Evolutionary conservation across 139 green algal species (phyloP), one percentile per base, ranked within the genome.

Genomic region (Chlorella sp.): DNA sequence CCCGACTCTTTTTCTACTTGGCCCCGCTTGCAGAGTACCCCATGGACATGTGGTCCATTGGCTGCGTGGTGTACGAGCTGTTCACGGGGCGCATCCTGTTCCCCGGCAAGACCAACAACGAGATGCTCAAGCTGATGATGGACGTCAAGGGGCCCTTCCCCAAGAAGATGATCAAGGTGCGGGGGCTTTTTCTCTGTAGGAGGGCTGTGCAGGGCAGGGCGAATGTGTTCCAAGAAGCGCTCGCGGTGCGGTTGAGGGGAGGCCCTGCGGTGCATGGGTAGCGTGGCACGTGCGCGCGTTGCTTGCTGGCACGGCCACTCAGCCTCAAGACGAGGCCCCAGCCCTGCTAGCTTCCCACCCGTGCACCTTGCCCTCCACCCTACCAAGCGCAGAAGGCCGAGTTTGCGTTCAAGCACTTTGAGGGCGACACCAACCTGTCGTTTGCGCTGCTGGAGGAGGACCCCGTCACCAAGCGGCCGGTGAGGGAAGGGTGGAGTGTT

Each of bases 71-170:
- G 47, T 99, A 98, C 92, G 97, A 99, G 93, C 93, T 99, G 7
- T 98, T 97, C 90, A 99, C 96, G 0, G 96, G 97, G 44, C 92
- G 95, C 74, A 99, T 99, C 89, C 88, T 98, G 69, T 99, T 99
- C 84, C 96, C 95, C 0, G 97, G 97, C 21, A 88, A 88, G 75
- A 95, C 88, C 86, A 99, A 99, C 94, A 99, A 99, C 90, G 96
- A 99, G 84, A 99, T 99, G 97, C 90, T 99, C 11, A 96, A 94
- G 84, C 91, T 96, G 6, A 95, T 98, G 85, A 98, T 99, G 94
- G 96, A 99, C 44, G 85, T 98, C 32, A 99, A 99, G 90, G 97
- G 97, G 2, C 86, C 94, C 26, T 98, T 99, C 88, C 94, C 97
- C 34, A 98, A 98, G 84, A 98, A 97, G 87, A 96, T 99, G 92